Conservation (phyloP, 352 stramenopile species). For the Phytophthora agathidicida region DNA sequence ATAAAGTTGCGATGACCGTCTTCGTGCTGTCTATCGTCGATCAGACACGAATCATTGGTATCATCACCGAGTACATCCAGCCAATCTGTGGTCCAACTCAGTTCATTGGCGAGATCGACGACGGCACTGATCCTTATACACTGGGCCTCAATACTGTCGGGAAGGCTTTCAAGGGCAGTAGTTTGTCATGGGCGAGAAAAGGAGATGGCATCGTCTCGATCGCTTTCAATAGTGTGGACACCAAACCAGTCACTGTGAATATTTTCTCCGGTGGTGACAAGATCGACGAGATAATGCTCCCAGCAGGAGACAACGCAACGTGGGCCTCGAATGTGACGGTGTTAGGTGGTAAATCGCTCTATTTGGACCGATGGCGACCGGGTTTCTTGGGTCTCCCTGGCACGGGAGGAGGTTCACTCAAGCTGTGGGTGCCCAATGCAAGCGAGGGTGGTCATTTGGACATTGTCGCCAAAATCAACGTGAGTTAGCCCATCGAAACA, state of each 20-base stretch:
- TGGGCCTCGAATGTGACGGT: conserved; percentile 1
- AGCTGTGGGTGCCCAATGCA: conserved; percentile 7
- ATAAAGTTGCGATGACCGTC: conserved; percentile 13
- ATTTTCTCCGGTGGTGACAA: conserved; percentile 16
- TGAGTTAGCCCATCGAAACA: conserved; percentile 11
- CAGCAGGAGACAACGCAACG: background rate
- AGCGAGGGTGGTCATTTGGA: conserved; percentile 15
- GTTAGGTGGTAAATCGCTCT: conserved; percentile 6
- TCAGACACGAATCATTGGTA: conserved; percentile 9
- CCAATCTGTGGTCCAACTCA: conserved; percentile 12
- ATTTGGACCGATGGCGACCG: conserved; percentile 13
- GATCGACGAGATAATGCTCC: conserved; percentile 41
- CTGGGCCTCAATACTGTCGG: conserved; percentile 40
- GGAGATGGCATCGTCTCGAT: conserved; percentile 41
- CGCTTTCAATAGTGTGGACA: conserved; percentile 32
- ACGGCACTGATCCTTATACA: conserved; percentile 35
- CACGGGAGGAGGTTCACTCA: conserved; percentile 11
- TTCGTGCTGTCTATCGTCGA: conserved; percentile 14
- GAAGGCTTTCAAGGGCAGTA: conserved; percentile 41
- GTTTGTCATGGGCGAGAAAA: conserved; percentile 37
- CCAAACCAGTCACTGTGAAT: conserved; percentile 7
- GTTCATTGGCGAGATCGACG: conserved; percentile 34
- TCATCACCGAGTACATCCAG: conserved; percentile 17
- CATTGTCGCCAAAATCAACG: conserved; percentile 9
- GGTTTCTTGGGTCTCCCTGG: conserved; percentile 8